phyloP scores from a whole-genome alignment of 108 stramenopile genomes.

The Hondaea fermentalgiana region DNA sequence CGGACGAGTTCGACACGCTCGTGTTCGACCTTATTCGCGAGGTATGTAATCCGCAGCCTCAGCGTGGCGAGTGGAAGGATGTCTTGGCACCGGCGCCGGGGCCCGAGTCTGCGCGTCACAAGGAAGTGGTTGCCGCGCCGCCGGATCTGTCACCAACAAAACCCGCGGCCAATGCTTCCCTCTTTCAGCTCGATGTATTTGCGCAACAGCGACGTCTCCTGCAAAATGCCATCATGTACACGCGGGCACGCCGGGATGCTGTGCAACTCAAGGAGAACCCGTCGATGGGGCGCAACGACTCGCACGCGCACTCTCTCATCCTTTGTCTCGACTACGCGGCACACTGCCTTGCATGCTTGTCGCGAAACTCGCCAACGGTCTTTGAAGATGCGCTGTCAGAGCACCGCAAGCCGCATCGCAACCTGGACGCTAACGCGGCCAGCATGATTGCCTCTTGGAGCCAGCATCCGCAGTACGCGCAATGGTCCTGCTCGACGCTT shows the following conservation, averaged over 20 bases:
- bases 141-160: not conserved
- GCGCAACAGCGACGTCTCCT: slow-evolving; percentile 6
- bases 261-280: not conserved
- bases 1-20: not conserved
- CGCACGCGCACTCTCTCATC: not conserved
- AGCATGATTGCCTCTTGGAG: not conserved
- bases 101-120: not conserved
- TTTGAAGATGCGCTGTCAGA: not conserved
- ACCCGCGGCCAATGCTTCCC: not conserved
- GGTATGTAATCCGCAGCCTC: not conserved
- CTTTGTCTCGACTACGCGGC: not conserved
- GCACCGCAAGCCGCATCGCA: not conserved
- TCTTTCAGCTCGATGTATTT: slow-evolving; percentile 6
- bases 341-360: not conserved
- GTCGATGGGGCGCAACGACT: not conserved
- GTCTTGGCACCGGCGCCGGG: not conserved
- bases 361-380: not conserved
- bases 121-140: not conserved
- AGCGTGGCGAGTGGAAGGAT: slow-evolving; percentile 10
- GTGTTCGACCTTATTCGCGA: not conserved
- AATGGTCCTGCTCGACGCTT: not conserved
- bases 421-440: not conserved
- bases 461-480: not conserved
- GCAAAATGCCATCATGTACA: not conserved
- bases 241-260: not conserved